These are phyloP conservation scores for Huntiella decipiens DNA, from an alignment of 2,329 filamentous ascomycete species.

Conservation along the genomic window DNA sequence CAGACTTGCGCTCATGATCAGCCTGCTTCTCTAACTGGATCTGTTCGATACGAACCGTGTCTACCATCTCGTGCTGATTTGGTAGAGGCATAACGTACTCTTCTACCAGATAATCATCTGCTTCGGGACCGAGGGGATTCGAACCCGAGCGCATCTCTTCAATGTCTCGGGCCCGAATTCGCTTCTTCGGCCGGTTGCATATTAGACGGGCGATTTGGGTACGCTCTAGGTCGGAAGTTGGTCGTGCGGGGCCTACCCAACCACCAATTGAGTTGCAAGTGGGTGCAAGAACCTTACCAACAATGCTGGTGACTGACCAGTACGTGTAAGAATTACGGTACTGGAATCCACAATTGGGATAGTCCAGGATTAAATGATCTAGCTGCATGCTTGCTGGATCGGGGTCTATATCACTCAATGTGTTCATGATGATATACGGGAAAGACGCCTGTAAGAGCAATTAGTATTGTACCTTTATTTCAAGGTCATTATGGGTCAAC, in stretches of 20 bases:
- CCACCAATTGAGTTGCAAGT: constrained; percentile 53
- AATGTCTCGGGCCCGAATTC: constrained; percentile 39
- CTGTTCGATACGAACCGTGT: constrained; percentile 51
- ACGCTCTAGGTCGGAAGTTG: constrained; percentile 44
- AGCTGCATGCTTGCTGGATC: constrained; percentile 46
- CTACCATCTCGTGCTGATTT: constrained; percentile 36
- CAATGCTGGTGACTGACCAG: constrained; percentile 53
- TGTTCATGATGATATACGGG: constrained; percentile 62
- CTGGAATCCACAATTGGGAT: constrained; percentile 55
- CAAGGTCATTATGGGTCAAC: constrained; percentile 15
- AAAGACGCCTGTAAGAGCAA: constrained; percentile 30
- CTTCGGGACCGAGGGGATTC: constrained; percentile 46
- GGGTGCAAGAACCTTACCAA: constrained; percentile 56
- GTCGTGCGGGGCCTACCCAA: constrained; percentile 55
- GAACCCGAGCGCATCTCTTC: constrained; percentile 47
- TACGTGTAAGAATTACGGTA: constrained; percentile 58
- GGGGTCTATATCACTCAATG: constrained; percentile 55
- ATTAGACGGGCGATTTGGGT: constrained; percentile 54
- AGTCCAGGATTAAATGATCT: constrained; percentile 46
- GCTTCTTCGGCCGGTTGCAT: constrained; percentile 36
- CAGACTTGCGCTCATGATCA: background rate
- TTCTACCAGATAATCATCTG: constrained; percentile 41
- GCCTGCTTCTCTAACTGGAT: constrained; percentile 33
- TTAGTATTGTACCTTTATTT: constrained; percentile 1
- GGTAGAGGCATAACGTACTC: constrained; percentile 45